Evolutionary conservation across 1,284 basidiomycete genomes (phyloP), one percentile per base, ranked within the genome.

Genomic region (Entoloma clypeatum): DNA sequence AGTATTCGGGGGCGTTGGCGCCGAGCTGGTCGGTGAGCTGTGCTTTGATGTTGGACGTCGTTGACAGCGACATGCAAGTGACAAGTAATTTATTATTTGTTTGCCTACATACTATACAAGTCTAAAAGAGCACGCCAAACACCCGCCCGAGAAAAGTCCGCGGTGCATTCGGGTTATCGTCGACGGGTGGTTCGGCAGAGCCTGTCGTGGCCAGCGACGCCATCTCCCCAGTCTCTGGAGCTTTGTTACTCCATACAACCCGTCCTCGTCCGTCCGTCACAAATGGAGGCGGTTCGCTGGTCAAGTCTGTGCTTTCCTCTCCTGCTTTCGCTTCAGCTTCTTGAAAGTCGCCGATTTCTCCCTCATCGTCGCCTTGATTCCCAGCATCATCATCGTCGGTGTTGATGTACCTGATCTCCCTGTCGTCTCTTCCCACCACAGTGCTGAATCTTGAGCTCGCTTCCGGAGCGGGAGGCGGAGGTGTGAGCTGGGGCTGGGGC

Each of bases 1-100:
- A 88, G 58, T 90, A 90, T 1, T 49, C 52, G 1, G 67, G 58
- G 1, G 83, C 75, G 43, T 80, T 82, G 24, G 64, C 48, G 2
- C 83, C 86, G 7, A 90, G 64, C 4, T 75, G 74, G 21, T 65
- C 64, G 17, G 68, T 72, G 21, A 89, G 69, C 58, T 88, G 82
- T 17, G 65, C 64, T 60, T 86, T 84, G 54, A 86, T 77, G 3
- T 74, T 81, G n/a, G 77, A 69, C 9, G 84, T 86, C n/a, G 82
- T 83, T 22, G 80, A 77, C 40, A 86, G 65, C 27, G 84, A 86
- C 83, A 86, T 86, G 19, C n/a, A 16, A 46, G 36, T 51, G 49
- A 42, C 36, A 41, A 5, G 11, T 47, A 30, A 47, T 52, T 49
- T 29, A 21, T 5, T 26, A 32, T 14, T 34, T 18, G 22, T 14